A percentile compares a stretch with the other conserved stretches of the same genome.
Evolutionary conservation across 352 stramenopile genomes (phyloP).

Genomic region (Pelagophyceae sp.): DNA sequence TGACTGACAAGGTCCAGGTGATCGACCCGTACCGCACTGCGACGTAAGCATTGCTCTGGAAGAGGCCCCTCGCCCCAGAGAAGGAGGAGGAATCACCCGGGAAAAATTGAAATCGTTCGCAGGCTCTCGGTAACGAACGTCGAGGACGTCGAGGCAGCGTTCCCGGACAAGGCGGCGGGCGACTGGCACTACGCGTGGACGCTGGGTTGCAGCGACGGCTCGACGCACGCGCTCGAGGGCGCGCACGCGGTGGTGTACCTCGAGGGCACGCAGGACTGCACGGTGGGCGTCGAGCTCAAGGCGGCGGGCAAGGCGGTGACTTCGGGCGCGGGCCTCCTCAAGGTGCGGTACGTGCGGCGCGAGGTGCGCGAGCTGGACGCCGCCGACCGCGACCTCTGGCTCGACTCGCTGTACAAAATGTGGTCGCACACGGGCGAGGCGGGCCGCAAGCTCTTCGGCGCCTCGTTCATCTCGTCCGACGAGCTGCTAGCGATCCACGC

Average conservation of each 20-base stretch:
- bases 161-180: not conserved
- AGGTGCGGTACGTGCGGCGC: conserved; percentile 30
- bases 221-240: not conserved
- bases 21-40: no score
- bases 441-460: conserved; percentile 22
- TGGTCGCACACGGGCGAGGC: conserved; percentile 25
- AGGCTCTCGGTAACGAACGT: no score
- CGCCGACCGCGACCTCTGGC: conserved; percentile 24
- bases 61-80: no score
- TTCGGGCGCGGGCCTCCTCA: not conserved
- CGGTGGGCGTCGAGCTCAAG: not conserved
- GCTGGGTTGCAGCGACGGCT: not conserved
- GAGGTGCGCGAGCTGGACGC: conserved; percentile 33
- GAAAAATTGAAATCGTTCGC: no score
- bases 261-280: not conserved
- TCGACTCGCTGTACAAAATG: conserved; percentile 29
- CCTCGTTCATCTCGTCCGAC: conserved; percentile 8
- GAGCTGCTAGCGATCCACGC: conserved; percentile 5
- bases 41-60: no score
- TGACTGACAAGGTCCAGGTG: not conserved
- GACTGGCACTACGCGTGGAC: not conserved
- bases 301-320: not conserved
- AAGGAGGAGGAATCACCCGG: no score
- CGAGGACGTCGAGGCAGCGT: not conserved
- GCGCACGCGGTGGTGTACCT: not conserved